Evolutionary conservation across 78 protist species (phyloP).

Genomic region (Dictyostelium purpureum): DNA sequence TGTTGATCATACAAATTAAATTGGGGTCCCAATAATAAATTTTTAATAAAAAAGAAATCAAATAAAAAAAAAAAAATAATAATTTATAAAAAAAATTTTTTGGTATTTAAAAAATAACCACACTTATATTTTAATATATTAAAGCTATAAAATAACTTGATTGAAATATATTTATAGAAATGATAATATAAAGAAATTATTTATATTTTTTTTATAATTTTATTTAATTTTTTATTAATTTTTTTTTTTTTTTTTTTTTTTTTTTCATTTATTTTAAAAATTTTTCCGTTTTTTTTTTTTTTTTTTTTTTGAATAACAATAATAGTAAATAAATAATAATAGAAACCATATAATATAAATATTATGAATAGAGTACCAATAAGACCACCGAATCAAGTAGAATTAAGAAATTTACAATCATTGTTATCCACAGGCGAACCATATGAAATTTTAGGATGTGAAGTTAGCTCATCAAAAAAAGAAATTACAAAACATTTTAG

Average conservation of each 20-base stretch:
- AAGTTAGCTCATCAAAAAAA: background rate
- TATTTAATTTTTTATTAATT: background rate
- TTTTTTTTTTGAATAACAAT: background rate
- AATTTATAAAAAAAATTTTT: no score
- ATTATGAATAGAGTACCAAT: background rate
- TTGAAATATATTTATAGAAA: no score
- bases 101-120: no score
- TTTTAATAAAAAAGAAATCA: no score
- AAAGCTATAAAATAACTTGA: no score
- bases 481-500: constrained; percentile 8
- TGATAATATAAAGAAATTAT: no score
- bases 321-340: no score
- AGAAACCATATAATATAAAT: background rate
- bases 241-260: background rate
- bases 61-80: no score
- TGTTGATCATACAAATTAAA: no score
- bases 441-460: constrained; percentile 4
- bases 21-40: no score
- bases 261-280: no score
- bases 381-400: constrained; percentile 45
- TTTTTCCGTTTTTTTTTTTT: background rate
- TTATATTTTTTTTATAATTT: background rate
- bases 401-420: constrained; percentile 17
- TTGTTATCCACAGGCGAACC: constrained; percentile 13
- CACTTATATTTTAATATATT: no score